Evolutionary conservation across 352 stramenopile genomes (phyloP), one percentile per base, ranked within the genome.

Genomic region (Pythium apleroticum): DNA sequence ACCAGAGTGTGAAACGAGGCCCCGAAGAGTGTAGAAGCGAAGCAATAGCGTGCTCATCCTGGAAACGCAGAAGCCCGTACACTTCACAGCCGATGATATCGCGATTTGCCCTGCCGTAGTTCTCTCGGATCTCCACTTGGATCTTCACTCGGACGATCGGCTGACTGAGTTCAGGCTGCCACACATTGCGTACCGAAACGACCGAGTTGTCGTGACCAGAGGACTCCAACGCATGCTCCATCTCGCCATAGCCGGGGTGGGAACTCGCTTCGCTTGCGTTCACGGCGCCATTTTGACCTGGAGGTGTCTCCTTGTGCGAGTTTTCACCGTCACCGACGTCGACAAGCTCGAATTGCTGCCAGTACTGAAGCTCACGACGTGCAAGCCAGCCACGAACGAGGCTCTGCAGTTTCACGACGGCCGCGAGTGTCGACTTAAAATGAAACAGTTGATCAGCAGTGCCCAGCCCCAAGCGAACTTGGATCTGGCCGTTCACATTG

Each of bases 371-470:
- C 2, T 46, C 55, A 27, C 25, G 35, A 11, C 66, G 53, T 3
- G 39, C 14, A 2, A 76, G 31, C 56, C 56, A 60, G 12, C 75
- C 77, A 19, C 77, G 70, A 10, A 73, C 50, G 25, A 68, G n/a
- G 31, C 63, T 66, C 60, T 88, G 79, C 0, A 88, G 50, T 31
- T 68, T 71, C 4, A 74, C 50, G 5, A 84, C 60, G 3, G 58
- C 68, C 37, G 54, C 31, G 19, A 75, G 43, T 9, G 68, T 71
- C 25, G 70, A 71, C 30, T 69, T 68, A 45, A 71, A 73, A 19
- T 63, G 55, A 46, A 79, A 62, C n/a, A 90, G 70, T 66, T 90
- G 81, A 24, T 90, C 77, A 27, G 74, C 71, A 30, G 81, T 88
- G 2, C 81, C 81, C 17, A 86, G 45, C 14, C 70, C 76, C 28